Evolutionary conservation across 345 rosid genomes (phyloP).

Genomic region (Corchorus olitorius): DNA sequence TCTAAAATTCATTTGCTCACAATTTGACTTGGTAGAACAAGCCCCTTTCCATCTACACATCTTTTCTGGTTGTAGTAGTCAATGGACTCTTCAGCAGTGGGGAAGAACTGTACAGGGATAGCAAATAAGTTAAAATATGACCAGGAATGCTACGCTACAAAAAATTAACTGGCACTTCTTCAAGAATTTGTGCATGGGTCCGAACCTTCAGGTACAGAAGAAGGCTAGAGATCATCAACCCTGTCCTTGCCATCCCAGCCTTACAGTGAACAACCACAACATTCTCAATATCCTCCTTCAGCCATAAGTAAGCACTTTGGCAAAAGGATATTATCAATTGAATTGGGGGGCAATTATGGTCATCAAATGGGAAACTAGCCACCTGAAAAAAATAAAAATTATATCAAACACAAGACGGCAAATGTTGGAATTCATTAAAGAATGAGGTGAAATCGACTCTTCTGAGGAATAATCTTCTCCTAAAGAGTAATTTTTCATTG

Average conservation of each 20-base stretch:
- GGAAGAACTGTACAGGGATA: slow-evolving; percentile 66
- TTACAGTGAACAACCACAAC: slow-evolving; percentile 92
- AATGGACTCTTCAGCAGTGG: slow-evolving; percentile 91
- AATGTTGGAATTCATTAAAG: background rate
- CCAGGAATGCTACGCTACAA: slow-evolving; percentile 19
- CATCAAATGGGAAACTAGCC: slow-evolving; percentile 91
- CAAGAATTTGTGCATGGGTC: background rate
- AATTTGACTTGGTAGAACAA: slow-evolving; percentile 87
- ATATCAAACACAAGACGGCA: slow-evolving; percentile 13
- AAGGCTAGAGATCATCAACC: slow-evolving; percentile 91
- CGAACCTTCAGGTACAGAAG: slow-evolving; percentile 72
- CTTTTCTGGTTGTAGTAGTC: slow-evolving; percentile 87
- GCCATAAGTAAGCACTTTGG: slow-evolving; percentile 87
- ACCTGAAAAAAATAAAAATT: slow-evolving; percentile 49
- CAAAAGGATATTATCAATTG: slow-evolving; percentile 76
- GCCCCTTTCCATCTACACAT: slow-evolving; percentile 86
- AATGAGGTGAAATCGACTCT: background rate
- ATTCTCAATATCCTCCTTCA: slow-evolving; percentile 90
- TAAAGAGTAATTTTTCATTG: background rate
- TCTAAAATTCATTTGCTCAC: slow-evolving; percentile 41
- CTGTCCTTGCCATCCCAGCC: slow-evolving; percentile 96
- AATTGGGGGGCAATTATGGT: slow-evolving; percentile 88
- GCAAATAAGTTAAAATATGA: slow-evolving; percentile 15
- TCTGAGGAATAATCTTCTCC: background rate
- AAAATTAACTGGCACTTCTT: slow-evolving; percentile 14